These are phyloP conservation scores for Tuber aestivum DNA, from an alignment of 495 filamentous ascomycete genomes.

Conservation along the genomic window DNA sequence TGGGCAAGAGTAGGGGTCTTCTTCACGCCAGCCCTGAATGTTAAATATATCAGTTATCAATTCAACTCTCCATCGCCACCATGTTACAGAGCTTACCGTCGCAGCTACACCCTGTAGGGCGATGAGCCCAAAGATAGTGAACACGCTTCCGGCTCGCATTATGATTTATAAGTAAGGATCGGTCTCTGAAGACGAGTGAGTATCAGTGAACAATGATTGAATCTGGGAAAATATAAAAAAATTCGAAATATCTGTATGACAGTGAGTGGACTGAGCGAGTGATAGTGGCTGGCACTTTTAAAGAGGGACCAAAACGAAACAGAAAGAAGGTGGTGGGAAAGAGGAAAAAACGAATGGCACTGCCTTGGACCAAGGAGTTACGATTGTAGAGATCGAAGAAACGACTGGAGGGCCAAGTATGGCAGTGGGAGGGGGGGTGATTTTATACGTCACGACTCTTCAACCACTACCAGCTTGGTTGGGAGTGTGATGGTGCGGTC, in stretches of 20 bases:
- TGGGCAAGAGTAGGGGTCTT: conserved; percentile 60
- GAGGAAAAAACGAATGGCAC: conserved; percentile 56
- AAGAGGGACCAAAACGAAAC: conserved; percentile 43
- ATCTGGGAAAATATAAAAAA: conserved; percentile 16
- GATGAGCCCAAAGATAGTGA: conserved; percentile 28
- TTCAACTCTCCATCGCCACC: not conserved
- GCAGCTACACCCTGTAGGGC: conserved; percentile 28
- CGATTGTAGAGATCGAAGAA: conserved; percentile 27
- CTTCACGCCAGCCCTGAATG: conserved; percentile 51
- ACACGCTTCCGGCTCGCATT: conserved; percentile 35
- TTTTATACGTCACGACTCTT: conserved; percentile 19
- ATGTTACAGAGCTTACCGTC: conserved; percentile 12
- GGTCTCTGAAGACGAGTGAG: conserved; percentile 23
- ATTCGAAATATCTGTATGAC: conserved; percentile 20
- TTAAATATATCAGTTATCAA: not conserved
- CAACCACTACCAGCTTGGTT: not conserved
- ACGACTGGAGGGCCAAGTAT: conserved; percentile 15
- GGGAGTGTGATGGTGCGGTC: not conserved
- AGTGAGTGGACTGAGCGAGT: conserved; percentile 25
- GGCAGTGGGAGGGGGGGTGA: conserved; percentile 16
- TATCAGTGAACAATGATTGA: conserved; percentile 37
- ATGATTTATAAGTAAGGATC: conserved; percentile 23
- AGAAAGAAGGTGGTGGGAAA: conserved; percentile 41
- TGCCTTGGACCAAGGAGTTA: conserved; percentile 42
- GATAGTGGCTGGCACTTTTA: conserved; percentile 33